Conservation (phyloP, 2,329 filamentous ascomycete genomes). For the Hirsutella thompsonii region DNA sequence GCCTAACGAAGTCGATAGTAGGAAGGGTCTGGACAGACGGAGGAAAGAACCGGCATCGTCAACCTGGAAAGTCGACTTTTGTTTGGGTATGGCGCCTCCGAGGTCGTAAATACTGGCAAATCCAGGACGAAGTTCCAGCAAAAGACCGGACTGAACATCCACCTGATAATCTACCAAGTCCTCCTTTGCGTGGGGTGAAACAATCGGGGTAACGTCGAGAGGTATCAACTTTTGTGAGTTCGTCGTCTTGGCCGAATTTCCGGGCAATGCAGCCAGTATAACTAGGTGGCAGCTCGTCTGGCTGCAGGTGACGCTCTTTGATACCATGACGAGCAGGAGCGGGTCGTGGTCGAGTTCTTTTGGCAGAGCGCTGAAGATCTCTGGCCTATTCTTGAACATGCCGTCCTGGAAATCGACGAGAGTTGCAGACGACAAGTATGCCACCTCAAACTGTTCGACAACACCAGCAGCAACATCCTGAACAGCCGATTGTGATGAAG, state of each 20-base stretch:
- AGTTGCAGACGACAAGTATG: constrained; percentile 32
- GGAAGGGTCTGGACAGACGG: constrained; percentile 51
- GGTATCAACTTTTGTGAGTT: constrained; percentile 23
- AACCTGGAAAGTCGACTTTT: constrained; percentile 40
- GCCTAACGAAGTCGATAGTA: constrained; percentile 46
- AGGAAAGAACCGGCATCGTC: constrained; percentile 47
- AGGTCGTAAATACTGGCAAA: constrained; percentile 51
- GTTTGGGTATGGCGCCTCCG: constrained; percentile 45
- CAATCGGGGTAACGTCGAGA: constrained; percentile 25
- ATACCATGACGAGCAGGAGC: constrained; percentile 42
- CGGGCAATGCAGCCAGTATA: constrained; percentile 18
- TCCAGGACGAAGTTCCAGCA: constrained; percentile 45
- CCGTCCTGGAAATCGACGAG: constrained; percentile 38
- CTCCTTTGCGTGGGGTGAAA: constrained; percentile 8
- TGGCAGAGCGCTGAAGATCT: constrained; percentile 37
- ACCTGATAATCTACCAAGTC: constrained; percentile 32
- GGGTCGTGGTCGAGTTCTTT: constrained; percentile 31
- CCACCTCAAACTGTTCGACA: constrained; percentile 29
- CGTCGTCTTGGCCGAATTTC: constrained; percentile 9
- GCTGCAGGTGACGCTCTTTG: constrained; percentile 18
- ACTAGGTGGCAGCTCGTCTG: constrained; percentile 17
- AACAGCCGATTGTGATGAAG: constrained; percentile 18
- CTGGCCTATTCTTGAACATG: constrained; percentile 40
- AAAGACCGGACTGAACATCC: constrained; percentile 48
- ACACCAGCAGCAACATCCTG: constrained; percentile 20